Evolutionary conservation across 2,329 filamentous ascomycete species (phyloP).

Genomic region (Rasamsonia emersonii): DNA sequence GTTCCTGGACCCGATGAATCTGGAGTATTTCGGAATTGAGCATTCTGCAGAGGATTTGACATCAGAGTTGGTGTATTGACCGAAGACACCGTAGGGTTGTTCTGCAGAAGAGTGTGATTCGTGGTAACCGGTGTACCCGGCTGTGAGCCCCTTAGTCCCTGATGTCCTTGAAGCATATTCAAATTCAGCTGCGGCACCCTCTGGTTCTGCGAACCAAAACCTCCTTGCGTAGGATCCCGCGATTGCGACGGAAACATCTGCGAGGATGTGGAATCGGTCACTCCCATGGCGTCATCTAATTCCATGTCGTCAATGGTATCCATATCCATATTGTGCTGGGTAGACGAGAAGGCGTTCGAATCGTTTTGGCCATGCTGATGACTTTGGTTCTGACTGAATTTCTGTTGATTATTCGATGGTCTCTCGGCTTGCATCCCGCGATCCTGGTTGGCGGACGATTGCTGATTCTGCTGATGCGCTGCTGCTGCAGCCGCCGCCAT

Average conservation of each 20-base stretch:
- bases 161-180: conserved; percentile 64
- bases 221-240: conserved; percentile 58
- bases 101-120: conserved; percentile 63
- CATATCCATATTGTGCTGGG: conserved; percentile 46
- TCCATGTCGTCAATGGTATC: conserved; percentile 93
- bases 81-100: conserved; percentile 93
- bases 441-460: conserved; percentile 27
- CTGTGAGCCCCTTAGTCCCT: conserved; percentile 75
- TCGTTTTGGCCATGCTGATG: conserved; percentile 16
- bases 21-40: conserved; percentile 47
- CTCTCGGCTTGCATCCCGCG: conserved; percentile 27
- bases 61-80: conserved; percentile 91
- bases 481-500: conserved; percentile 39
- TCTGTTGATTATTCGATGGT: conserved; percentile 28
- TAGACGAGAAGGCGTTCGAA: conserved; percentile 15
- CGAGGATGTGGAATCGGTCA: conserved; percentile 28
- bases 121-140: conserved; percentile 75
- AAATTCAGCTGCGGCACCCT: conserved; percentile 65
- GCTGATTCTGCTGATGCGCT: conserved; percentile 43
- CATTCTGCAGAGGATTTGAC: conserved; percentile 60
- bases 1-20: conserved; percentile 63
- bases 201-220: conserved; percentile 48
- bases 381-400: conserved; percentile 25
- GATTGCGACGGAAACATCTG: conserved; percentile 49
- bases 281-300: conserved; percentile 72